Evolutionary conservation across 441 rosid genomes (phyloP).

Genomic region (Syzygium malaccense): DNA sequence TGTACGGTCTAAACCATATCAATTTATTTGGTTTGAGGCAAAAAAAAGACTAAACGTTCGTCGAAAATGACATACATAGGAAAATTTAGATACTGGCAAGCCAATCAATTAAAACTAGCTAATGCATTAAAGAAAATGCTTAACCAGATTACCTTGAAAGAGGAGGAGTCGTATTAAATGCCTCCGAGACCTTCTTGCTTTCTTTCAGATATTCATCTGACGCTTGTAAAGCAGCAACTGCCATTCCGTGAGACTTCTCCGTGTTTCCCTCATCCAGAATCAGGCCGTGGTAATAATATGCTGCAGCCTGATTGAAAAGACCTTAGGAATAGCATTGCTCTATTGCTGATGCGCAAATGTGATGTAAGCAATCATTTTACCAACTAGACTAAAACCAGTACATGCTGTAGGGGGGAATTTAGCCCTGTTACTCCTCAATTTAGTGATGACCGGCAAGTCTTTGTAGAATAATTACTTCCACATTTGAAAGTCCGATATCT

Average conservation of each 20-base stretch:
- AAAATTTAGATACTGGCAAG: background rate
- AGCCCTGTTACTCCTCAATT: background rate
- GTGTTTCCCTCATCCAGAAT: constrained; percentile 31
- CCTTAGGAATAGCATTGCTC: background rate
- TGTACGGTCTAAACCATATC: background rate
- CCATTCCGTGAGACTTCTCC: constrained; percentile 18
- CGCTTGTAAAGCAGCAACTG: constrained; percentile 24
- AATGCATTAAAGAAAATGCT: background rate
- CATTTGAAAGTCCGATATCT: background rate
- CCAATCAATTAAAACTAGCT: background rate
- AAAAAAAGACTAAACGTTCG: background rate
- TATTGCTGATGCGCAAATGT: background rate
- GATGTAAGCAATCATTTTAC: background rate
- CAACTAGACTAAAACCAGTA: background rate
- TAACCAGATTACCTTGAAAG: constrained; percentile 18
- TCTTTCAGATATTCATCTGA: constrained; percentile 27
- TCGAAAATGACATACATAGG: background rate
- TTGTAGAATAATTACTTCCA: background rate
- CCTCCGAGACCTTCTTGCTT: constrained; percentile 23
- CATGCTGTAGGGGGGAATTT: background rate
- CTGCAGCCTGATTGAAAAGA: constrained; percentile 19
- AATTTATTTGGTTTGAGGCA: background rate
- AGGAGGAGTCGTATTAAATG: constrained; percentile 21
- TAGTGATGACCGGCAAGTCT: background rate
- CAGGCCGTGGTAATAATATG: constrained; percentile 30